Percentiles rank a stretch among this genome's conserved stretches.
Conservation (phyloP, 2,329 filamentous ascomycete species). For the Cylindrodendrum hubeiense region DNA sequence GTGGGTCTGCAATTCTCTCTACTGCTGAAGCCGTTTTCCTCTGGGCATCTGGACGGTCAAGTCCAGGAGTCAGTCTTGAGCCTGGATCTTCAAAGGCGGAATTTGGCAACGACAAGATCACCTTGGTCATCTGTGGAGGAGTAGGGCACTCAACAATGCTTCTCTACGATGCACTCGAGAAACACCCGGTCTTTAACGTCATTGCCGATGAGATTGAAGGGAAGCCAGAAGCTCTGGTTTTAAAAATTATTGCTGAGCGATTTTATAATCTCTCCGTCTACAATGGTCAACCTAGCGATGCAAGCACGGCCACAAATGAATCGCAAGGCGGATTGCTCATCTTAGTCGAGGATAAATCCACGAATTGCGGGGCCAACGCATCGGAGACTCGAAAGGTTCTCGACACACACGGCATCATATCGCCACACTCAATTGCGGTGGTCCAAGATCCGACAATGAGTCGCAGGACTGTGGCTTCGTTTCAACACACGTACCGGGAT, state of each 20-base stretch:
- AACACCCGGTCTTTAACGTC: constrained; percentile 28
- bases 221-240: constrained; percentile 32
- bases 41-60: background rate
- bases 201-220: constrained; percentile 18
- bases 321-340: constrained; percentile 4
- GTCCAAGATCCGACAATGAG: constrained; percentile 40
- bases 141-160: constrained; percentile 38
- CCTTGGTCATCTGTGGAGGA: constrained; percentile 36
- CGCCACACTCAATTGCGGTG: constrained; percentile 34
- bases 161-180: constrained; percentile 34
- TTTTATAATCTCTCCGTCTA: constrained; percentile 28
- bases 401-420: constrained; percentile 29
- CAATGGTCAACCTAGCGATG: background rate
- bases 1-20: constrained; percentile 33
- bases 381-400: constrained; percentile 31
- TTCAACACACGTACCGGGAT: constrained; percentile 30
- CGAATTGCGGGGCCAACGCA: constrained; percentile 39
- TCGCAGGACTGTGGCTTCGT: constrained; percentile 33
- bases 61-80: background rate
- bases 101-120: background rate
- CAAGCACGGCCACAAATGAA: background rate
- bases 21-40: constrained; percentile 33
- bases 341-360: constrained; percentile 37
- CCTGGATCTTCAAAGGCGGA: background rate
- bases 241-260: constrained; percentile 28